Evolutionary conservation across 2,329 filamentous ascomycete genomes (phyloP).

Genomic region (Epichloe uncinata): DNA sequence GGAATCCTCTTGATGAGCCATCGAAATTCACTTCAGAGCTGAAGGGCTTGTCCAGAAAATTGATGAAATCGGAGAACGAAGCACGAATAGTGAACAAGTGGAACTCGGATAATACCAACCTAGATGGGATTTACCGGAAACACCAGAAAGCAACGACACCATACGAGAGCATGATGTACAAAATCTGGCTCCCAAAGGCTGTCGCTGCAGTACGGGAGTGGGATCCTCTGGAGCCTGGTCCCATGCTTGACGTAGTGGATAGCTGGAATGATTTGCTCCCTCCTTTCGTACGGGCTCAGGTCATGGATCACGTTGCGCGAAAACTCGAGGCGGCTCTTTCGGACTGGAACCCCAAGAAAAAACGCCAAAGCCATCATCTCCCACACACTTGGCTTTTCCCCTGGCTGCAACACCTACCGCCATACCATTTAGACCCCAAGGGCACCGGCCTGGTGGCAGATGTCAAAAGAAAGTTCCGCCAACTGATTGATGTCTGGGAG

Average conservation of each 20-base stretch:
- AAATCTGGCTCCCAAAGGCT: slow-evolving; percentile 69
- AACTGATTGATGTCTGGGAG: slow-evolving; percentile 49
- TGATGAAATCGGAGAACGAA: slow-evolving; percentile 16
- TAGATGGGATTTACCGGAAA: slow-evolving; percentile 35
- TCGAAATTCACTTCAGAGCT: slow-evolving; percentile 51
- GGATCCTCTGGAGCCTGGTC: slow-evolving; percentile 59
- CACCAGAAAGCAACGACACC: slow-evolving; percentile 58
- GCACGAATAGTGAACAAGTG: slow-evolving; percentile 25
- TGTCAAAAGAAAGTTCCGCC: slow-evolving; percentile 48
- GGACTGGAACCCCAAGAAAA: slow-evolving; percentile 70
- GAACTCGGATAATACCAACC: slow-evolving; percentile 19
- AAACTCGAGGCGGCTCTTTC: slow-evolving; percentile 65
- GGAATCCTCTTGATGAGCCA: slow-evolving; percentile 66
- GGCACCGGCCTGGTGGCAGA: slow-evolving; percentile 49
- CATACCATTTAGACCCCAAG: slow-evolving; percentile 46
- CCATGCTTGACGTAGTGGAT: slow-evolving; percentile 57
- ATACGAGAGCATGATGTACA: slow-evolving; percentile 89
- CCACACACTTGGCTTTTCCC: slow-evolving; percentile 80
- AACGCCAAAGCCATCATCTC: slow-evolving; percentile 38
- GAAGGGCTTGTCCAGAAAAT: slow-evolving; percentile 42
- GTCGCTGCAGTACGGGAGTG: slow-evolving; percentile 64
- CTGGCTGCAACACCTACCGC: slow-evolving; percentile 69
- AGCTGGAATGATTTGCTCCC: slow-evolving; percentile 71
- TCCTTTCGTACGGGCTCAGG: slow-evolving; percentile 60
- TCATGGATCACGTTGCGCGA: slow-evolving; percentile 66